Evolutionary conservation across 495 filamentous ascomycete genomes (phyloP), one percentile per base, ranked within the genome.

Genomic region (Daldinia decipiens): DNA sequence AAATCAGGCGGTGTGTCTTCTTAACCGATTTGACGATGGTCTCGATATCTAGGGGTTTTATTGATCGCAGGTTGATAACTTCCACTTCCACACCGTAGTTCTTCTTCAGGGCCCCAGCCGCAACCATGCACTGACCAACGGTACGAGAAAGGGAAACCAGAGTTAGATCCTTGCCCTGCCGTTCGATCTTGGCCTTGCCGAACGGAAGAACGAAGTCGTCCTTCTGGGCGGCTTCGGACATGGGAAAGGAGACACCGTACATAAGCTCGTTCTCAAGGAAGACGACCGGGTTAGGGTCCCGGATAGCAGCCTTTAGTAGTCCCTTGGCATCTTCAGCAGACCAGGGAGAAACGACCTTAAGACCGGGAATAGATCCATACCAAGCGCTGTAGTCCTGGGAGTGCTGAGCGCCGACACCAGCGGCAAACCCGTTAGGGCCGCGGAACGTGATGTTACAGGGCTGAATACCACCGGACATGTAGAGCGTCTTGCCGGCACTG

Each of bases 391-490:
- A 99, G 77, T 98, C 95, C 84, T 99, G 95, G 26, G 95, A 98
- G 86, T 99, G 95, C 85, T 99, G 95, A 59, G 95, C 95, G 52
- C 86, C 95, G 70, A 99, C 95, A 86, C 95, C 95, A 60, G 95
- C 78, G 62, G 95, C 95, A 80, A 99, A 99, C 67, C 95, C 95
- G 80, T 99, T 99, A 80, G 95, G 95, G 50, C 95, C 95, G 80
- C 95, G 94, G 89, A 99, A 99, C 67, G 96, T 98, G 80, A 99
- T 91, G 83, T 98, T 98, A 86, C 95, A 99, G 74, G 95, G 95
- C 82, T 99, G 95, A 81, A 97, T 99, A 80, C 95, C 95, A 73
- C 95, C 95, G 61, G 95, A 97, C 95, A 99, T 99, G 86, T 99
- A 99, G 80, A 98, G 96, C 21, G 95, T 99, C 86, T 98, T 99